phyloP scores from a whole-genome alignment of 495 filamentous ascomycete genomes.

The Achaetomiella virescens region DNA sequence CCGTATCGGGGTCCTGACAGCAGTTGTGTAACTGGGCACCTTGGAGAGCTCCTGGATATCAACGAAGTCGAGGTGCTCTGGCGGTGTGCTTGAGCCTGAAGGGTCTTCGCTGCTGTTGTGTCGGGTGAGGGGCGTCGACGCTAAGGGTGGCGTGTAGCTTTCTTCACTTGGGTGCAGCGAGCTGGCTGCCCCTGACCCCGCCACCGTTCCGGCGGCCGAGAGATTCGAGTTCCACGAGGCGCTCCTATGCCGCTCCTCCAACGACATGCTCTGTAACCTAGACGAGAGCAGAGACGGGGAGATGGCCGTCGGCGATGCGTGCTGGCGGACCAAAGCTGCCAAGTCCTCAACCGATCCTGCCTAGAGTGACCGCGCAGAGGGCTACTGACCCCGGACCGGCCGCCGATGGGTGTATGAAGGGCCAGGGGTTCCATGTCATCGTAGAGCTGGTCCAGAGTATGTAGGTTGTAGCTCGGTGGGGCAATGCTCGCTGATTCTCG shows the following conservation, averaged over 20 bases:
- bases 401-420: constrained; percentile 64
- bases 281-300: constrained; percentile 57
- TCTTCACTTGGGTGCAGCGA: constrained; percentile 27
- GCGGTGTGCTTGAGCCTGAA: constrained; percentile 23
- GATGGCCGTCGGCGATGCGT: constrained; percentile 37
- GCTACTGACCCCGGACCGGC: constrained; percentile 63
- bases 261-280: constrained; percentile 54
- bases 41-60: constrained; percentile 61
- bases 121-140: constrained; percentile 44
- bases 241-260: constrained; percentile 33
- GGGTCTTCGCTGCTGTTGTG: constrained; percentile 54
- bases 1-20: constrained; percentile 52
- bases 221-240: constrained; percentile 30
- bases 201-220: constrained; percentile 19
- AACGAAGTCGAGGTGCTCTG: constrained; percentile 57
- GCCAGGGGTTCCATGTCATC: constrained; percentile 71
- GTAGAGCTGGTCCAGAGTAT: constrained; percentile 82
- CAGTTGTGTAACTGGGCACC: constrained; percentile 77
- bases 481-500: constrained; percentile 48
- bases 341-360: constrained; percentile 76
- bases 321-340: constrained; percentile 33
- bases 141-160: constrained; percentile 24
- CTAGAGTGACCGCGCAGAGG: constrained; percentile 71
- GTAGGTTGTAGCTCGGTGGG: constrained; percentile 82
- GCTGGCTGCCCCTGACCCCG: constrained; percentile 26